Percentiles rank a stretch among this genome's conserved stretches.
Conservation (phyloP, 2,329 filamentous ascomycete genomes). For the Aspergillus quadricinctus region DNA sequence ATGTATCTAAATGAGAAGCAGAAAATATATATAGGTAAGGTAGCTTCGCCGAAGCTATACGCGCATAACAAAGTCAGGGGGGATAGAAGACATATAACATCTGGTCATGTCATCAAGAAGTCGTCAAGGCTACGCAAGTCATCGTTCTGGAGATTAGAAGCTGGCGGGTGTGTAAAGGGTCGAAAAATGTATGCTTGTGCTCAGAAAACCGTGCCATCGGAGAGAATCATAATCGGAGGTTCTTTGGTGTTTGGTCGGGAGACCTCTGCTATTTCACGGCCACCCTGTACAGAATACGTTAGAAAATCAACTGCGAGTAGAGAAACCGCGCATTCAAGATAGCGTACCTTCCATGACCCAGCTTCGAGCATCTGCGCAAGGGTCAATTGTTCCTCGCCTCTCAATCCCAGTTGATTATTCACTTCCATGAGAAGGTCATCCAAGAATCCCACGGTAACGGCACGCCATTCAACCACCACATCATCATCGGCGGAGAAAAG, state of each 20-base stretch:
- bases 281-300: slow-evolving; percentile 57
- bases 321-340: neutral
- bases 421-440: slow-evolving; percentile 68
- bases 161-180: slow-evolving; percentile 19
- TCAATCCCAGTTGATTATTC: slow-evolving; percentile 63
- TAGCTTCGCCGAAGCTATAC: neutral
- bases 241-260: slow-evolving; percentile 94
- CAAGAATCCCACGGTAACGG: slow-evolving; percentile 68
- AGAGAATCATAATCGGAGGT: slow-evolving; percentile 92
- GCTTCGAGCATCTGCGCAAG: slow-evolving; percentile 90
- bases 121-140: slow-evolving; percentile 26
- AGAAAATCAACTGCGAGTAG: slow-evolving; percentile 11
- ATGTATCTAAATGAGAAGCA: slow-evolving; percentile 9
- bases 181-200: slow-evolving; percentile 13
- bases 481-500: slow-evolving; percentile 70
- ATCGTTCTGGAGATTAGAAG: slow-evolving; percentile 5
- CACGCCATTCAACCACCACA: slow-evolving; percentile 76
- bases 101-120: slow-evolving; percentile 30
- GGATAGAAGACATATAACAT: slow-evolving; percentile 14
- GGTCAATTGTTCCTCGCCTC: slow-evolving; percentile 65
- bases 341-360: slow-evolving; percentile 89
- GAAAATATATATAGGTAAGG: slow-evolving; percentile 7
- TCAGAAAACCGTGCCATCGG: slow-evolving; percentile 93
- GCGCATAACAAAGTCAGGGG: slow-evolving; percentile 1
- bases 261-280: slow-evolving; percentile 91